phyloP scores from a whole-genome alignment of 2,329 filamentous ascomycete genomes.

The Ophiostoma novo-ulmi region DNA sequence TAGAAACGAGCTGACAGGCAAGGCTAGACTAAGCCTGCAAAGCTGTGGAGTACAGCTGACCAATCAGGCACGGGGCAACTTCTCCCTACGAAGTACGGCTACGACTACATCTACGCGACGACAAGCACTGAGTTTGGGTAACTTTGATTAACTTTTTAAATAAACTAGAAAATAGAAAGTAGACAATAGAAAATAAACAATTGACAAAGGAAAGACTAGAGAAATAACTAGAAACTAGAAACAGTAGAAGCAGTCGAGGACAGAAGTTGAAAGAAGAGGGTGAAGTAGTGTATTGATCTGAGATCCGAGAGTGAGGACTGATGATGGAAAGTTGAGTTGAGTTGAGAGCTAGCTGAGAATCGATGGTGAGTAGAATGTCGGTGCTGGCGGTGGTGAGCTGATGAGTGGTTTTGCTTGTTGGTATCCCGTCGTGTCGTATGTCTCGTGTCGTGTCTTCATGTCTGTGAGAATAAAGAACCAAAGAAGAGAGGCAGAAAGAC shows the following conservation, averaged over 20 bases:
- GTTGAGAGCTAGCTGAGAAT: not conserved
- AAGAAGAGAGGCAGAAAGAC: no score
- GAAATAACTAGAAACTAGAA: not conserved
- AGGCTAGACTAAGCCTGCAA: not conserved
- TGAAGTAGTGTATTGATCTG: no score
- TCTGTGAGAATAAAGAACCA: not conserved
- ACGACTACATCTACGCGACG: not conserved
- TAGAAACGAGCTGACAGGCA: not conserved
- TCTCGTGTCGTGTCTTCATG: not conserved
- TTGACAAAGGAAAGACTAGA: constrained; percentile 7
- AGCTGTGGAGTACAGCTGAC: not conserved
- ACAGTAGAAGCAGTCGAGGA: not conserved
- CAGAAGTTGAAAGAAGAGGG: not conserved
- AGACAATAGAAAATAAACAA: not conserved
- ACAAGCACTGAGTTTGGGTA: not conserved
- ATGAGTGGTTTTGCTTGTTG: not conserved
- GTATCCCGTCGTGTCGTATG: not conserved
- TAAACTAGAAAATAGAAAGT: not conserved
- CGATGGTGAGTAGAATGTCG: not conserved
- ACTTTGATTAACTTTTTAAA: not conserved
- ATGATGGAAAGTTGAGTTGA: not conserved
- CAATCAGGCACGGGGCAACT: not conserved
- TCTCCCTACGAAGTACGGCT: not conserved
- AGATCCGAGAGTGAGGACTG: not conserved
- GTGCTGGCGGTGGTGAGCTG: not conserved